phyloP scores from a whole-genome alignment of 495 filamentous ascomycete species.

The Cudoniella acicularis region DNA sequence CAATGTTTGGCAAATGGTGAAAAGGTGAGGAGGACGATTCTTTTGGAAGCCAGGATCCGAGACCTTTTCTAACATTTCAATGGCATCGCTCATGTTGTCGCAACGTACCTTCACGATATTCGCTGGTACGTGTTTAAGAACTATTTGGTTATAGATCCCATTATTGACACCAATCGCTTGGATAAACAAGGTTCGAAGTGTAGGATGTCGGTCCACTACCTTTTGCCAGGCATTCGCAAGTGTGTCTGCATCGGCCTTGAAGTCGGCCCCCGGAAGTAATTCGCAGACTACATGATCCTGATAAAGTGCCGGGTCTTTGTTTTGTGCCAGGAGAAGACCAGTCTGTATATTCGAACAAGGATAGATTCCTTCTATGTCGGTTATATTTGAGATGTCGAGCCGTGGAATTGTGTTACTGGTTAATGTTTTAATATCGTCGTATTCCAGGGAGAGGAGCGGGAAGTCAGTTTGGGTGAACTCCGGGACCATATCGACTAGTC shows the following conservation, averaged over 20 bases:
- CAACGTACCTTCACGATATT: background rate
- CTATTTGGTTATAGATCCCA: slow-evolving; percentile 53
- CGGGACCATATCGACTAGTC: slow-evolving; percentile 43
- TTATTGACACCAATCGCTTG: slow-evolving; percentile 35
- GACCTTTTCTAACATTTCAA: background rate
- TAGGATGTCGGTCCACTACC: background rate
- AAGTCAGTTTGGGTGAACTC: slow-evolving; percentile 27
- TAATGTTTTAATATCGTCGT: slow-evolving; percentile 14
- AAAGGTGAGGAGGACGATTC: slow-evolving; percentile 40
- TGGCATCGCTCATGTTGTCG: background rate
- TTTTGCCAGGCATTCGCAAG: background rate
- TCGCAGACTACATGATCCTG: slow-evolving; percentile 5
- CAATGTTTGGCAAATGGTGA: slow-evolving; percentile 39
- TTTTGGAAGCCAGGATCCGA: background rate
- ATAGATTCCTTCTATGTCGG: slow-evolving; percentile 60
- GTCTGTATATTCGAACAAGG: slow-evolving; percentile 70
- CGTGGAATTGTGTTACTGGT: slow-evolving; percentile 19
- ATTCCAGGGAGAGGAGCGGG: slow-evolving; percentile 28
- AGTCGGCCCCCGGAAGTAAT: background rate
- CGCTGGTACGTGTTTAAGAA: slow-evolving; percentile 36
- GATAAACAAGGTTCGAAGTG: slow-evolving; percentile 14
- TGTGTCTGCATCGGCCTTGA: background rate
- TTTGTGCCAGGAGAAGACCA: slow-evolving; percentile 51
- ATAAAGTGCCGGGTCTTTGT: slow-evolving; percentile 45
- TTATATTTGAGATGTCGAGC: slow-evolving; percentile 29